These are phyloP conservation scores for Rhynchospora pubera DNA, from an alignment of 176 grass and related monocot genomes.

Conservation along the genomic window DNA sequence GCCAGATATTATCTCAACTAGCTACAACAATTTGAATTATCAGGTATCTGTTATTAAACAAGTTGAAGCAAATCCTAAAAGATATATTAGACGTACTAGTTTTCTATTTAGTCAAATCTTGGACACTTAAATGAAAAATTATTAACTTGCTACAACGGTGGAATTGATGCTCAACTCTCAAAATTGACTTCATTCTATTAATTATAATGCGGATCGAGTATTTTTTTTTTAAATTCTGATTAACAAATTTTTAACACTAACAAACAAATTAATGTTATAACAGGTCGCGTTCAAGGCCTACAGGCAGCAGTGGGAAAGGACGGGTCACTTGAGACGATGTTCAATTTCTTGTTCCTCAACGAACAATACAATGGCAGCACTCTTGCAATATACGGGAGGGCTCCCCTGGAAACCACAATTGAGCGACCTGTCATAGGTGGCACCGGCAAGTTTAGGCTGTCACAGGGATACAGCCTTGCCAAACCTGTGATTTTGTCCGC, in stretches of 20 bases:
- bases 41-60: too few species aligned
- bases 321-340: not conserved
- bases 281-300: slow-evolving; percentile 18
- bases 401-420: not conserved
- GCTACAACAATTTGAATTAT: too few species aligned
- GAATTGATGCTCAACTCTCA: too few species aligned
- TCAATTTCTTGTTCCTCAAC: slow-evolving; percentile 14
- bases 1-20: too few species aligned
- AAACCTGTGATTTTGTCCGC: not conserved
- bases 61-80: too few species aligned
- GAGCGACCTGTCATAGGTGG: slow-evolving; percentile 25
- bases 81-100: too few species aligned
- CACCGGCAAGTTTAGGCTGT: slow-evolving; percentile 16
- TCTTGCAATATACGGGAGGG: not conserved
- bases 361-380: not conserved
- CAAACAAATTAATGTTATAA: not conserved
- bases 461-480: slow-evolving; percentile 5
- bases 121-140: too few species aligned
- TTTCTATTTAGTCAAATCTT: too few species aligned
- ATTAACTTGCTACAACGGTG: too few species aligned
- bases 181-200: too few species aligned
- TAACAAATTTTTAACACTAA: not conserved
- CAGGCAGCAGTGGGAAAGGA: not conserved
- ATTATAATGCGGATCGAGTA: not conserved
- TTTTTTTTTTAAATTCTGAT: not conserved